A percentile compares a stretch with the other conserved stretches of the same genome.
Evolutionary conservation across 805 yeast species (phyloP).

Genomic region (Teunomyces gatunensis): DNA sequence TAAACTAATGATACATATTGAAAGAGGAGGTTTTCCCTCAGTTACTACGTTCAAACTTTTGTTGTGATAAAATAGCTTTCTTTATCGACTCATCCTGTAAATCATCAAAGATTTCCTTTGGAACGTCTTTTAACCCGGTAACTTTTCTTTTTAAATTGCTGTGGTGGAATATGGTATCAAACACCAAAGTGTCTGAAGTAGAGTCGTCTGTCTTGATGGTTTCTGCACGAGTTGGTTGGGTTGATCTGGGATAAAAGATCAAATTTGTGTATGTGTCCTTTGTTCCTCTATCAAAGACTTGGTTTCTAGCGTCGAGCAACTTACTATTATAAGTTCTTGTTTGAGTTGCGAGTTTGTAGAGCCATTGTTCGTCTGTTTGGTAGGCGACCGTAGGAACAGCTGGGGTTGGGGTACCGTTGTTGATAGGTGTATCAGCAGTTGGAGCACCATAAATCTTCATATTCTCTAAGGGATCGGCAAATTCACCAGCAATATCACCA

Average conservation of each 20-base stretch:
- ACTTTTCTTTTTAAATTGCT: conserved; percentile 47
- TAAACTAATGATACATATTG: conserved; percentile 8
- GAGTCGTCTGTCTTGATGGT: conserved; percentile 24
- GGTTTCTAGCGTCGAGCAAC: conserved; percentile 56
- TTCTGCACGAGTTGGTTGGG: conserved; percentile 63
- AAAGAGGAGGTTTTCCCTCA: conserved; percentile 6
- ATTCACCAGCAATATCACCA: conserved; percentile 69
- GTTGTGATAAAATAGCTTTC: conserved; percentile 62
- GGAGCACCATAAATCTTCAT: conserved; percentile 18
- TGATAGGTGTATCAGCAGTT: conserved; percentile 7
- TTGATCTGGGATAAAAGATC: conserved; percentile 63
- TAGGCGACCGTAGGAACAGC: conserved; percentile 41
- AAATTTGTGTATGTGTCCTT: conserved; percentile 87
- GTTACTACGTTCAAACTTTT: conserved; percentile 41
- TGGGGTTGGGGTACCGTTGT: conserved; percentile 33
- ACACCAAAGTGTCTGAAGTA: conserved; percentile 32
- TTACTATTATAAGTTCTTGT: conserved; percentile 68
- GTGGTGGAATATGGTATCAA: conserved; percentile 44
- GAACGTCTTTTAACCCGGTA: conserved; percentile 68
- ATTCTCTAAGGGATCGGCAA: conserved; percentile 63
- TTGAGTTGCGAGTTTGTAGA: conserved; percentile 79
- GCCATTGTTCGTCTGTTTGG: conserved; percentile 72
- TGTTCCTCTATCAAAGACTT: conserved; percentile 53
- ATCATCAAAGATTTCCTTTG: conserved; percentile 56
- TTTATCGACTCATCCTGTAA: conserved; percentile 47